Percentiles rank a stretch among this genome's conserved stretches.
phyloP scores from a whole-genome alignment of 2,329 filamentous ascomycete genomes.

The Annulohypoxylon truncatum region DNA sequence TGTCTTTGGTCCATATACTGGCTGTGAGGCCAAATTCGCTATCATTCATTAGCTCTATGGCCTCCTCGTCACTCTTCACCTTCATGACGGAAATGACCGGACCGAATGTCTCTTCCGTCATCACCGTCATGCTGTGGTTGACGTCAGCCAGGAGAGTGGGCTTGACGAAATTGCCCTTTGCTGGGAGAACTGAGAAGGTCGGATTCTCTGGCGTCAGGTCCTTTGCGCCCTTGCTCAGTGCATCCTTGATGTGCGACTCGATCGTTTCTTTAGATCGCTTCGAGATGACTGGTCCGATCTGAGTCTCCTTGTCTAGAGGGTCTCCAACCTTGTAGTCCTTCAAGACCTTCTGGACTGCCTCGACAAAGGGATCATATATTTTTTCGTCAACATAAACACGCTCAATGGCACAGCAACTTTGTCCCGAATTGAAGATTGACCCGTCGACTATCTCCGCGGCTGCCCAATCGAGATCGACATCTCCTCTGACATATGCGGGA shows the following conservation, averaged over 20 bases:
- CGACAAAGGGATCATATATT: constrained; percentile 85
- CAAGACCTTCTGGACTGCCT: constrained; percentile 82
- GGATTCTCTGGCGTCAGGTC: constrained; percentile 86
- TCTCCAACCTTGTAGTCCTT: constrained; percentile 88
- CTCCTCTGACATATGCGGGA: constrained; percentile 85
- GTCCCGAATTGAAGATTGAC: constrained; percentile 97
- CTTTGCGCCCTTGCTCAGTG: constrained; percentile 83
- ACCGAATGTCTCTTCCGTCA: constrained; percentile 95
- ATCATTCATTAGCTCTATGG: constrained; percentile 89
- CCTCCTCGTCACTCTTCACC: constrained; percentile 83
- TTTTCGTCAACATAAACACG: constrained; percentile 89
- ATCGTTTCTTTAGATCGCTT: constrained; percentile 81
- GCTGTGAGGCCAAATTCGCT: constrained; percentile 94
- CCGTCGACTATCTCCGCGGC: constrained; percentile 96
- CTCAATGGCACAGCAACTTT: constrained; percentile 95
- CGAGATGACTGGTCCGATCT: constrained; percentile 90
- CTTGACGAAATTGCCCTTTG: constrained; percentile 88
- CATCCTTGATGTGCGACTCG: constrained; percentile 82
- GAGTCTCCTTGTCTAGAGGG: constrained; percentile 80
- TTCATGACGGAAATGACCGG: constrained; percentile 92
- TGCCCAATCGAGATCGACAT: constrained; percentile 90
- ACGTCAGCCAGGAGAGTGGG: constrained; percentile 85
- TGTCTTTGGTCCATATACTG: constrained; percentile 97
- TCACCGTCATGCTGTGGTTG: constrained; percentile 85
- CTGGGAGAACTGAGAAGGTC: constrained; percentile 76